Base-by-base conservation (phyloP, 495 filamentous ascomycete species). In the Sordaria brevicollis region DNA sequence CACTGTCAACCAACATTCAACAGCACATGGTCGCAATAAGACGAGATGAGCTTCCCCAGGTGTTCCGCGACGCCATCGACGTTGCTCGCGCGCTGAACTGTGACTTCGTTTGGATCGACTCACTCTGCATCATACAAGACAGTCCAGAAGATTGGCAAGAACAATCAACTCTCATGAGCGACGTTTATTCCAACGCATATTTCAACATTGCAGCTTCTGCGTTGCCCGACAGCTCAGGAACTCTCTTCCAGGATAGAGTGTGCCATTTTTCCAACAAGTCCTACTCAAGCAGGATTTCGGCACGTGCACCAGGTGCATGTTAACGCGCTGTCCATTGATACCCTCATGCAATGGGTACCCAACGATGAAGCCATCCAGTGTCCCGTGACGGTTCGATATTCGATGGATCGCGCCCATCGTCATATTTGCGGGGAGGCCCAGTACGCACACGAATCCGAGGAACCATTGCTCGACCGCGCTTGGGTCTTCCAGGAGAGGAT, bases 111-210 rank as follows among this genome's bases (percentile, higher is more conserved):
- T 65, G 68, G 68, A 69, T 69, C 0, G 67, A 69, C 3, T 19
- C 39, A 8, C 38, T 41, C 39, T 41, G 39, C 39, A 41, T 41
- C 7, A 49, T 49, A 4, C 39, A 69, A 35, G 68, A 69, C n/a
- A 31, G 25, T 0, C 31, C 4, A 0, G 2, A 69, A 31, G 68
- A 69, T 1, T 69, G 68, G 68, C 33, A 11, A 21, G 41, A 29
- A 1, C 68, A 69, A 0, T 69, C 68, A n/a, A 17, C 13, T 2
- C 9, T 9, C 29, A 69, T 69, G 68, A 2, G 41, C 41, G 57
- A 65, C 1, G 43, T 69, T 6, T 69, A 69, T 65, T 69, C 68
- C 0, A 25, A 33, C 39, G 68, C 68, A 10, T 69, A 69, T 25
- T 19, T 69, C 41, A 69, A 69, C 35, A 41, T 69, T 1, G 68